Evolutionary conservation across 1,284 basidiomycete species (phyloP).

Genomic region (Melampsora larici-populina): DNA sequence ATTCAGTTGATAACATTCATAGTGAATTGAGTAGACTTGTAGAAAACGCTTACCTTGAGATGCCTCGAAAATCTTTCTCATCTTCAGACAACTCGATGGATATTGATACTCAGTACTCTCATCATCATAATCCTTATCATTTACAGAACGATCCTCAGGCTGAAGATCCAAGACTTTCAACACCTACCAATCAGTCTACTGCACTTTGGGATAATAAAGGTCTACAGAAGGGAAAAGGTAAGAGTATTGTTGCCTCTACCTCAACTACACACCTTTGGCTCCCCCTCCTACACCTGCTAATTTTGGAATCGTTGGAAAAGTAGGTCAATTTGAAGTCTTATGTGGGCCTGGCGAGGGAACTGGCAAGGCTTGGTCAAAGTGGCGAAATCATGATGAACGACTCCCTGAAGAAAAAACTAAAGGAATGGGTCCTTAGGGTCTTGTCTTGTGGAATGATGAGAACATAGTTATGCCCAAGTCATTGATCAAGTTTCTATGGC

Average conservation of each 20-base stretch:
- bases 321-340: conserved; percentile 7
- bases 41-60: conserved; percentile 36
- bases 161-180: conserved; percentile 15
- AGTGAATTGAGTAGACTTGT: conserved; percentile 30
- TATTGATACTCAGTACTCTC: conserved; percentile 24
- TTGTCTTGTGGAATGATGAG: conserved; percentile 95
- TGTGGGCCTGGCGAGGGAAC: conserved; percentile 10
- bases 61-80: conserved; percentile 18
- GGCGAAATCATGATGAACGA: conserved; percentile 13
- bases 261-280: neutral
- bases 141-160: conserved; percentile 18
- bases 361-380: conserved; percentile 32
- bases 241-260: conserved; percentile 21
- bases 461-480: conserved; percentile 88
- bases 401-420: conserved; percentile 35
- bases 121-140: conserved; percentile 30
- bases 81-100: conserved; percentile 31
- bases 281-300: conserved; percentile 1
- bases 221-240: conserved; percentile 37
- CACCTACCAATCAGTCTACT: conserved; percentile 17
- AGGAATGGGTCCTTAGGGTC: conserved; percentile 68
- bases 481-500: conserved; percentile 73
- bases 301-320: conserved; percentile 7
- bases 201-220: conserved; percentile 28
- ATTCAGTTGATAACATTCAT: conserved; percentile 27